Base-by-base conservation (phyloP, 345 rosid species). In the Heritiera fomes region DNA sequence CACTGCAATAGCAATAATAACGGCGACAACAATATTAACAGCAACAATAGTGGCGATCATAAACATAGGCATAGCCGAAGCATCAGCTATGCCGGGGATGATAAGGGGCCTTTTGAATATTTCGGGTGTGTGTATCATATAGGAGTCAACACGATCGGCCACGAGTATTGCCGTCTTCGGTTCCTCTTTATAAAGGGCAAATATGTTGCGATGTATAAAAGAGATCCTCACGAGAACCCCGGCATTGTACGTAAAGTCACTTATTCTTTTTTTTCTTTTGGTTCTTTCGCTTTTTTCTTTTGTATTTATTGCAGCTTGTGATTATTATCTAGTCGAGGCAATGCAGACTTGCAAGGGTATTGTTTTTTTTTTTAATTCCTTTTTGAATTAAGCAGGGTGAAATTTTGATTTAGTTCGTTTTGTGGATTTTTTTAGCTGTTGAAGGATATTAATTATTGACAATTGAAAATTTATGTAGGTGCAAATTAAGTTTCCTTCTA, bases 91-190 rank as follows among this genome's bases (percentile, higher is more conserved):
- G 80, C 30, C 66, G 65, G 50, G 4, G 55, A 58, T 0, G 82
- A 62, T 75, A 62, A 34, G 20, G 83, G 28, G 73, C 80, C 23
- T 41, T 87, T 84, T 55, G 93, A 88, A 85, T 95, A 83, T 84
- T 95, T 82, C 71, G 98, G 99, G 0, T 85, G 90, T 92, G 93
- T 92, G 40, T 92, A 89, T 85, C 99, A 96, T 85, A 67, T 96
- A 65, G 98, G 99, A 13, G 83, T 87, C 34, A 96, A 92, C 80
- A 83, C 95, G 52, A 96, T 96, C 40, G 98, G 98, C 0, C 97
- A 84, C 47, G 91, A 94, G 82, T 93, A 85, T 73, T 95, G 98
- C 65, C 91, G 92, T 75, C 88, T 87, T 12, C 88, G 98, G 52
- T 95, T 88, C 81, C 80, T 94, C 53, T 89, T 82, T 82, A 83